Conservation (phyloP, 2,329 filamentous ascomycete genomes). For the Colletotrichum coccodes region DNA sequence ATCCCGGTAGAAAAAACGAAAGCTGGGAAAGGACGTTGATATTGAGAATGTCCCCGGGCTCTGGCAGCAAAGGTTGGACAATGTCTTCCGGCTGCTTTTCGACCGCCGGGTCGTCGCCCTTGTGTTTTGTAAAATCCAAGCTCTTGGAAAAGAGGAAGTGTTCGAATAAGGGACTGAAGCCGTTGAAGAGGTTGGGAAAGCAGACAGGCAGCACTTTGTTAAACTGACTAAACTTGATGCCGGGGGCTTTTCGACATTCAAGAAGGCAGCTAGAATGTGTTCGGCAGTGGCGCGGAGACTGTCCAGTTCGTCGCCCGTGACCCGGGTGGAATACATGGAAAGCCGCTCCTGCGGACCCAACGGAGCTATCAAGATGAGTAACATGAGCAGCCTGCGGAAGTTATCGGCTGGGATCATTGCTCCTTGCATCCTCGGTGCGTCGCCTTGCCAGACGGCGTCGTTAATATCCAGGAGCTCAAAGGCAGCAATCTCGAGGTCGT, state of each 20-base stretch:
- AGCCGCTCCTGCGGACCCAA: conserved; percentile 73
- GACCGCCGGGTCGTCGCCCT: conserved; percentile 39
- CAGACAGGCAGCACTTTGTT: conserved; percentile 66
- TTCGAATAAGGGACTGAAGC: conserved; percentile 76
- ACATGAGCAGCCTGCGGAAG: conserved; percentile 75
- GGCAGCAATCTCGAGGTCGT: conserved; percentile 75
- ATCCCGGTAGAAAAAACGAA: conserved; percentile 76
- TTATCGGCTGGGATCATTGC: conserved; percentile 80
- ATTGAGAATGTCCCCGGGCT: conserved; percentile 70
- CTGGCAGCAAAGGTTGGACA: conserved; percentile 60
- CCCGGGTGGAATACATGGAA: conserved; percentile 66
- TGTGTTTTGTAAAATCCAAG: conserved; percentile 70
- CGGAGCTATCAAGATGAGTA: conserved; percentile 74
- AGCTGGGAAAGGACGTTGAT: conserved; percentile 74
- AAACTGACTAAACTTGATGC: conserved; percentile 71
- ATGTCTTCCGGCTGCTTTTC: conserved; percentile 36
- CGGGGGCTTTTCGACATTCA: conserved; percentile 72
- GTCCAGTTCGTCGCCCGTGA: conserved; percentile 65
- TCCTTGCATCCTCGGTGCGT: conserved; percentile 62
- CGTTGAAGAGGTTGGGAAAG: conserved; percentile 74
- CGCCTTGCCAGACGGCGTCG: conserved; percentile 66
- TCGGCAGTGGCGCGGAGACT: conserved; percentile 71
- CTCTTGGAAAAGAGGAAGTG: conserved; percentile 81
- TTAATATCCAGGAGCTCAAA: conserved; percentile 74
- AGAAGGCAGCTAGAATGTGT: conserved; percentile 72